phyloP scores from a whole-genome alignment of 176 grass and related monocot species.

The Zoysia pacifica region DNA sequence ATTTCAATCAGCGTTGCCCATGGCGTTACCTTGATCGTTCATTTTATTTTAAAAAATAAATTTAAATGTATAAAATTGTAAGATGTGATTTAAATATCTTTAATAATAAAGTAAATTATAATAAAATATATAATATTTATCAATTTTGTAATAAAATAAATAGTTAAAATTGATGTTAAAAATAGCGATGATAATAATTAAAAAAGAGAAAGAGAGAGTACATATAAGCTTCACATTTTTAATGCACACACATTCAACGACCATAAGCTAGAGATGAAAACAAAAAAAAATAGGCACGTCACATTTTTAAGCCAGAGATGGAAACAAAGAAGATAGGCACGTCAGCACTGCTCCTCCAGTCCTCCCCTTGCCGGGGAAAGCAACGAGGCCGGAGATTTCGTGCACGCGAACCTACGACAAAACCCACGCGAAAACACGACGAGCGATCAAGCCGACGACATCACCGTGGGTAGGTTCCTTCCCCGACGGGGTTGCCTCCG shows the following conservation, averaged over 20 bases:
- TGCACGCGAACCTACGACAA: slow-evolving; percentile 32
- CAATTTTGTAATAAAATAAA: no score
- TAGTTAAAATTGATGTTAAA: no score
- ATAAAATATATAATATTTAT: no score
- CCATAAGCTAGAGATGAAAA: background rate
- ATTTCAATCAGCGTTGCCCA: background rate
- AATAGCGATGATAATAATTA: no score
- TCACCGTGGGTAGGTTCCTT: background rate
- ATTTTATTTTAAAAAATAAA: no score
- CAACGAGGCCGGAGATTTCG: slow-evolving; percentile 20
- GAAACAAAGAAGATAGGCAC: background rate
- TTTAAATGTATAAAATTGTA: no score
- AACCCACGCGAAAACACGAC: background rate
- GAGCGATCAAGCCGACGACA: background rate
- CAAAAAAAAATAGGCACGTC: background rate
- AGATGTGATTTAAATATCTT: no score
- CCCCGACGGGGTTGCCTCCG: background rate
- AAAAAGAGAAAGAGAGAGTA: no score
- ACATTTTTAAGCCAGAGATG: background rate
- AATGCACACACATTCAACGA: background rate
- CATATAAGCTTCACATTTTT: no score
- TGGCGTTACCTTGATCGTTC: no score
- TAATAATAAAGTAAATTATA: no score
- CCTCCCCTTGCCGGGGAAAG: background rate
- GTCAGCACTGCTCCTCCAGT: background rate